Evolutionary conservation across 495 filamentous ascomycete genomes (phyloP).

Genomic region (Penicillium daleae): DNA sequence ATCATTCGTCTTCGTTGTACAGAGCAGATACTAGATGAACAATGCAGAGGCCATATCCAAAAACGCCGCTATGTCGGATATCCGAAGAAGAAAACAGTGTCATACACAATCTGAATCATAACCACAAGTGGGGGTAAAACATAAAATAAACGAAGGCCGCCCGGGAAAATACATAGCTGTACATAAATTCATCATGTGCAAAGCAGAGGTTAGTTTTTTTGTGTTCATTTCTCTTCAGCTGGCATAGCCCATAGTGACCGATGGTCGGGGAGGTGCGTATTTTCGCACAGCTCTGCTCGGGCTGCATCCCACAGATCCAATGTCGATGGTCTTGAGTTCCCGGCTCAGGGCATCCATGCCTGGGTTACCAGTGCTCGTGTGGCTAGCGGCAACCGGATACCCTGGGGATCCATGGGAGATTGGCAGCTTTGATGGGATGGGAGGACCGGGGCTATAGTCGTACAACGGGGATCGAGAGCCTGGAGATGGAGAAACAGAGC

Average conservation of each 20-base stretch:
- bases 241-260: constrained; percentile 40
- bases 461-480: constrained; percentile 40
- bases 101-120: constrained; percentile 20
- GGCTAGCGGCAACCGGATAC: constrained; percentile 36
- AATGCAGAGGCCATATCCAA: constrained; percentile 3
- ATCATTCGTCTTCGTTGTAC: constrained; percentile 20
- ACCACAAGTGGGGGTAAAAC: constrained; percentile 11
- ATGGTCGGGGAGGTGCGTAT: constrained; percentile 28
- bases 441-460: constrained; percentile 52
- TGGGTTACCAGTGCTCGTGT: constrained; percentile 29
- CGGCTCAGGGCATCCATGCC: constrained; percentile 70
- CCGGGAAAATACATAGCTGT: constrained; percentile 16
- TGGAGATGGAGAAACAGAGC: constrained; percentile 39
- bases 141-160: constrained; percentile 8
- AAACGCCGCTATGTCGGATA: constrained; percentile 30
- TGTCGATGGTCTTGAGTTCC: constrained; percentile 82
- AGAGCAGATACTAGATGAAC: constrained; percentile 11
- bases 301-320: constrained; percentile 57
- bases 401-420: constrained; percentile 45
- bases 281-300: constrained; percentile 34
- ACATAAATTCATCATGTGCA: constrained; percentile 11
- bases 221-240: constrained; percentile 20
- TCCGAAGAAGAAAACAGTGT: constrained; percentile 18
- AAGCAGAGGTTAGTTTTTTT: background rate
- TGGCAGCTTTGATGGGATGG: constrained; percentile 78